Conservation (phyloP, 2,329 filamentous ascomycete species). For the Verticillium tricorpus region DNA sequence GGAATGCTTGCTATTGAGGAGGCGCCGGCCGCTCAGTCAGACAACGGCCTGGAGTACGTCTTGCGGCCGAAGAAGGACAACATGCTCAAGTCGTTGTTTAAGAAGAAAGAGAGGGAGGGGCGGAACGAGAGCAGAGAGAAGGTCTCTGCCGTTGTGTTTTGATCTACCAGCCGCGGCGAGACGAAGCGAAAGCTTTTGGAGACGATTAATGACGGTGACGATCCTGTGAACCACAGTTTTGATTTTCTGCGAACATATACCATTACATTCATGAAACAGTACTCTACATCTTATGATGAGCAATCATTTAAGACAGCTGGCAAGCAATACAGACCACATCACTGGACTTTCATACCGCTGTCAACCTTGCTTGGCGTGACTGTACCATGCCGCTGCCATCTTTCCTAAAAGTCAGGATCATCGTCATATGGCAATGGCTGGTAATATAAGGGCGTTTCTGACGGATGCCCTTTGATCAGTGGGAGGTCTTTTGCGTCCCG, state of each 20-base stretch:
- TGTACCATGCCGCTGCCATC: no score
- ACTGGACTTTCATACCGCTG: no score
- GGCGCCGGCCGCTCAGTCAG: constrained; percentile 25
- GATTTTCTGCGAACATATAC: not conserved
- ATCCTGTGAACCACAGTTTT: not conserved
- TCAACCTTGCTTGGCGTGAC: no score
- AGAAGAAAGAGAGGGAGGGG: constrained; percentile 48
- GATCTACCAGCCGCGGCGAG: not conserved
- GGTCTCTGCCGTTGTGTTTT: constrained; percentile 13
- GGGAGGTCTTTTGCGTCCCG: no score
- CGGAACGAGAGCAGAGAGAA: constrained; percentile 24
- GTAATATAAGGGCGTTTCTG: no score
- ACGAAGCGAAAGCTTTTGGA: not conserved
- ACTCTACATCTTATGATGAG: not conserved
- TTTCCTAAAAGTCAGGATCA: no score
- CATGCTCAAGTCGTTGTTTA: constrained; percentile 56
- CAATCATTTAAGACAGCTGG: not conserved
- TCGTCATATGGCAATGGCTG: no score
- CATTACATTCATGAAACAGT: not conserved
- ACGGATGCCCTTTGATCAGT: no score
- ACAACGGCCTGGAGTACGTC: constrained; percentile 28
- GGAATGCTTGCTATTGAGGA: constrained; percentile 28
- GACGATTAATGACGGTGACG: not conserved
- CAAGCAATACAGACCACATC: not conserved
- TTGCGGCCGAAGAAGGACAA: constrained; percentile 46